These are phyloP conservation scores for Aaosphaeria pasadenensis DNA, from an alignment of 2,329 filamentous ascomycete genomes.

Conservation along the genomic window DNA sequence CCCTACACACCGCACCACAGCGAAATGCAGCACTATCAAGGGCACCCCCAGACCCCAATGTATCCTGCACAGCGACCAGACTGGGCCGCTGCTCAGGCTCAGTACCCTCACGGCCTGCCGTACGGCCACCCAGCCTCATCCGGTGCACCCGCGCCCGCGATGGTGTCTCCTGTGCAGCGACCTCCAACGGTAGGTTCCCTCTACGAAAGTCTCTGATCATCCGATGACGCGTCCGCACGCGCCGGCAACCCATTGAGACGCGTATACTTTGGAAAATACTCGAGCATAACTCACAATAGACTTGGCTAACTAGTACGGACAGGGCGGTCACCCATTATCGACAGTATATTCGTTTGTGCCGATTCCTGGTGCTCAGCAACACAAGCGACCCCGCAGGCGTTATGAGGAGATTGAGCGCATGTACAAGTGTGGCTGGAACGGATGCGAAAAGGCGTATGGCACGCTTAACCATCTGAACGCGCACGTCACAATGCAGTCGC, in stretches of 20 bases:
- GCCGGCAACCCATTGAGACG: too few species aligned
- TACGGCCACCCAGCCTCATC: conserved; percentile 56
- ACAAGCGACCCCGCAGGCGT: conserved; percentile 87
- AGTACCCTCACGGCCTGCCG: conserved; percentile 37
- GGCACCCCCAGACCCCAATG: conserved; percentile 58
- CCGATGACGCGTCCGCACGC: too few species aligned
- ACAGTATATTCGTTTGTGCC: conserved; percentile 98
- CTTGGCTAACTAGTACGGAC: neutral
- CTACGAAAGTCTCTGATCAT: neutral
- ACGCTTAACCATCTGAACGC: conserved; percentile 97
- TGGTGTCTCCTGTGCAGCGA: conserved; percentile 59
- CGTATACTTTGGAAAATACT: too few species aligned
- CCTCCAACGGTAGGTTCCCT: conserved; percentile 58
- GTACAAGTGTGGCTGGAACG: conserved; percentile 99
- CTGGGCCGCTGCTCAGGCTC: conserved; percentile 62
- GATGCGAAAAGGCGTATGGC: conserved; percentile 97
- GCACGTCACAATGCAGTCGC: conserved; percentile 98
- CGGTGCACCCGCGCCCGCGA: conserved; percentile 54
- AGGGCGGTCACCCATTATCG: conserved; percentile 54
- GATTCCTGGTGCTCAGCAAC: conserved; percentile 93
- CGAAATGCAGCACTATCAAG: conserved; percentile 76
- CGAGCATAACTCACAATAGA: too few species aligned
- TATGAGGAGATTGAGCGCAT: conserved; percentile 99
- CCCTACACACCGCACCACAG: conserved; percentile 76
- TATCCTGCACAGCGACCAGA: conserved; percentile 67